A percentile compares a stretch with the other conserved stretches of the same genome.
Evolutionary conservation across 2,329 filamentous ascomycete genomes (phyloP).

Genomic region (Corynespora cassiicola): DNA sequence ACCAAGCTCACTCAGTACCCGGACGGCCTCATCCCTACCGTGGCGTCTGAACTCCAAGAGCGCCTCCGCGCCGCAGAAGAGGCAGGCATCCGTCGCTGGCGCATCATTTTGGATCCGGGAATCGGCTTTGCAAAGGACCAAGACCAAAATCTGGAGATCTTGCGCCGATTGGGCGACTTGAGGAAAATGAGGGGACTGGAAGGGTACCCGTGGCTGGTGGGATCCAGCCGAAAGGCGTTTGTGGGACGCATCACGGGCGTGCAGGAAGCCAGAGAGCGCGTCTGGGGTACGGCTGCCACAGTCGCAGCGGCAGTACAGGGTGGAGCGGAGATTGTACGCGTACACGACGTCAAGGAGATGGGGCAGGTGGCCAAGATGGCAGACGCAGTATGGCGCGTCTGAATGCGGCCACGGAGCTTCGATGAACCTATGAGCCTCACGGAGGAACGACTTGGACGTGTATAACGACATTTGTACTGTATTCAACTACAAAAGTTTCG

Average conservation of each 20-base stretch:
- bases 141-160: constrained; percentile 80
- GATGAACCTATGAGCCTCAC: too few relatives aligned
- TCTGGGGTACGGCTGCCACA: constrained; percentile 87
- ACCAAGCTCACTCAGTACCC: constrained; percentile 68
- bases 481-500: too few relatives aligned
- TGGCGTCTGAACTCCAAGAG: constrained; percentile 71
- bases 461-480: too few relatives aligned
- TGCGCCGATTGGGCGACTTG: constrained; percentile 71
- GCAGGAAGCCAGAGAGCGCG: constrained; percentile 70
- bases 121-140: constrained; percentile 90
- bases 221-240: constrained; percentile 88
- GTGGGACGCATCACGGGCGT: constrained; percentile 84
- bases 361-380: constrained; percentile 81
- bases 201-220: constrained; percentile 86
- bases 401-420: too few relatives aligned
- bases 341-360: constrained; percentile 93
- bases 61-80: constrained; percentile 78
- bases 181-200: constrained; percentile 57
- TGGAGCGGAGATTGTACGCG: constrained; percentile 88
- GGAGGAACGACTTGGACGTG: too few relatives aligned
- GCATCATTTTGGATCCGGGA: constrained; percentile 92
- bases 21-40: constrained; percentile 67
- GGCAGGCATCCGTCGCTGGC: constrained; percentile 88
- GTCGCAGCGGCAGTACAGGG: constrained; percentile 85
- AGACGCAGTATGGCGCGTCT: constrained; percentile 82